These are phyloP conservation scores for Neurospora tetrasperma DNA, from an alignment of 495 filamentous ascomycete species.

Conservation along the genomic window DNA sequence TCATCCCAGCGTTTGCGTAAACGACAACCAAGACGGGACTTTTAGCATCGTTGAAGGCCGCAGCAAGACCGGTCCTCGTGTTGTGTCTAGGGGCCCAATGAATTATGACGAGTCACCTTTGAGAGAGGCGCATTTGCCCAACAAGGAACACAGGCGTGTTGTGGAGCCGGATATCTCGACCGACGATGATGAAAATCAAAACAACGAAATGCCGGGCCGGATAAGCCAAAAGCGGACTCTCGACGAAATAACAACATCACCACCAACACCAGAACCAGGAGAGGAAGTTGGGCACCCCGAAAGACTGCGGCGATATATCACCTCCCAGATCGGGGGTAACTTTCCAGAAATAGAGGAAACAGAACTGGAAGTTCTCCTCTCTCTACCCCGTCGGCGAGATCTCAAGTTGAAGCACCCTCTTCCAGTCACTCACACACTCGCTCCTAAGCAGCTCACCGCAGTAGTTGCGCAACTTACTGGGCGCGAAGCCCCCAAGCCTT, in stretches of 20 bases:
- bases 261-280: background rate
- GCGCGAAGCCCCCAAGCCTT: background rate
- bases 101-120: background rate
- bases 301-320: background rate
- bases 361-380: background rate
- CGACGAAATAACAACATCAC: background rate
- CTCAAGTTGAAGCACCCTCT: background rate
- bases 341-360: background rate
- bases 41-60: background rate
- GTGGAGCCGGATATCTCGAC: too few relatives aligned
- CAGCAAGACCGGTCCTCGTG: background rate
- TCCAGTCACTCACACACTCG: background rate
- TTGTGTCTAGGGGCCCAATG: background rate
- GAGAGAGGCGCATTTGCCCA: background rate
- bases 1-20: background rate
- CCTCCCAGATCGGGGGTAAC: background rate
- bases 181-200: background rate
- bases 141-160: too few relatives aligned
- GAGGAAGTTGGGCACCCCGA: background rate
- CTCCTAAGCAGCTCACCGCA: background rate
- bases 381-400: background rate
- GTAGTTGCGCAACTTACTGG: constrained; percentile 7
- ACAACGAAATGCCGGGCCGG: background rate
- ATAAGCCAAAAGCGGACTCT: background rate
- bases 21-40: constrained; percentile 10